Conservation (phyloP, 2,329 filamentous ascomycete genomes). For the Rosellinia necatrix region DNA sequence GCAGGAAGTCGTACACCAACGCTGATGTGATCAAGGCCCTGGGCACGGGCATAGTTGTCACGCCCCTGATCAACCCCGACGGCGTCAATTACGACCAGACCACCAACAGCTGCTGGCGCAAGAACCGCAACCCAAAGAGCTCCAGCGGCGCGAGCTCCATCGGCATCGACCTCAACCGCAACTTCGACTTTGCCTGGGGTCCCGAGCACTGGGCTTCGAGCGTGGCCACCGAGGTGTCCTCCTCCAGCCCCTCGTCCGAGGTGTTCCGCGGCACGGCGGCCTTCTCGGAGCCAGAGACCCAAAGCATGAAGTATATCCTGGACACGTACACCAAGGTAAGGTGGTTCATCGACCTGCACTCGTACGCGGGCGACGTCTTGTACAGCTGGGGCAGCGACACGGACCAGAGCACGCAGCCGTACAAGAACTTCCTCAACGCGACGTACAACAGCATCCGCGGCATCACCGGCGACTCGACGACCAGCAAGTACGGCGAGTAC, state of each 20-base stretch:
- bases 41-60: slow-evolving; percentile 56
- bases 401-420: slow-evolving; percentile 49
- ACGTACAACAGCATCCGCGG: slow-evolving; percentile 58
- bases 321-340: slow-evolving; percentile 54
- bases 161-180: slow-evolving; percentile 60
- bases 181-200: slow-evolving; percentile 64
- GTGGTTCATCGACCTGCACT: slow-evolving; percentile 65
- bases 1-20: slow-evolving; percentile 55
- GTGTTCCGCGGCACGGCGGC: slow-evolving; percentile 56
- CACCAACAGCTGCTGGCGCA: slow-evolving; percentile 57
- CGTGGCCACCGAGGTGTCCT: slow-evolving; percentile 47
- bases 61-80: slow-evolving; percentile 60
- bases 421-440: slow-evolving; percentile 58
- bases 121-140: slow-evolving; percentile 56
- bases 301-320: slow-evolving; percentile 58
- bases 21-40: slow-evolving; percentile 57
- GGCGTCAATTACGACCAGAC: slow-evolving; percentile 57
- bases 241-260: slow-evolving; percentile 49
- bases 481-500: slow-evolving; percentile 52
- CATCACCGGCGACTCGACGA: slow-evolving; percentile 45
- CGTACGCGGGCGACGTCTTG: slow-evolving; percentile 55
- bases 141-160: slow-evolving; percentile 41
- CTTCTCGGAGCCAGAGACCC: slow-evolving; percentile 61
- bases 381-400: slow-evolving; percentile 64
- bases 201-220: slow-evolving; percentile 49